Conservation (phyloP, 140 eudicot species). For the Anethum foeniculum region DNA sequence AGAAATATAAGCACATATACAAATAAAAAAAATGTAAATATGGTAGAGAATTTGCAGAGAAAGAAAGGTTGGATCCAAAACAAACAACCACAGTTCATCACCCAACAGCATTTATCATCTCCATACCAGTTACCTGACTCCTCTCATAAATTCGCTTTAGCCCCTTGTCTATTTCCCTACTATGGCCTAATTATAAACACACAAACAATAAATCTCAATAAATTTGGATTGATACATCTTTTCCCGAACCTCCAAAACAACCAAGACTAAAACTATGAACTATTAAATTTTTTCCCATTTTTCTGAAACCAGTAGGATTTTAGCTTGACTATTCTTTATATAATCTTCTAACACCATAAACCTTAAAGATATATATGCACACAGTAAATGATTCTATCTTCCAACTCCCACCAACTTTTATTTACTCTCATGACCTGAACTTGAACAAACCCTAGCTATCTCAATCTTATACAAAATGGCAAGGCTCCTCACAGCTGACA, state of each 20-base stretch:
- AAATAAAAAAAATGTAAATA: no score
- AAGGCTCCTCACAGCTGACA: neutral
- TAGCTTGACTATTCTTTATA: neutral
- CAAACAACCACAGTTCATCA: neutral
- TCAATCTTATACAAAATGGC: neutral
- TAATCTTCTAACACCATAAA: no score
- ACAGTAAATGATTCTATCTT: neutral
- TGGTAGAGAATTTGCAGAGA: neutral
- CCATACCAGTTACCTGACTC: constrained; percentile 7
- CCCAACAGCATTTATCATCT: constrained; percentile 3
- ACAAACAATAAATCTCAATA: neutral
- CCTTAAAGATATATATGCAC: neutral
- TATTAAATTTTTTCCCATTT: no score
- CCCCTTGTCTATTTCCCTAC: neutral
- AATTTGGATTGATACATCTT: no score
- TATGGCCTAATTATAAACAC: neutral
- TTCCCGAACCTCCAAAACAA: no score
- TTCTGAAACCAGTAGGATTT: no score
- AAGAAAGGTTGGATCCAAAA: neutral
- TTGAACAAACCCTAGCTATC: neutral
- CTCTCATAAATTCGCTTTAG: neutral
- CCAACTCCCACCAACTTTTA: constrained; percentile 5
- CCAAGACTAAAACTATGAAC: neutral
- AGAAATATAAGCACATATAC: no score
- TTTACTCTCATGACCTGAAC: neutral